Evolutionary conservation across 2,329 filamentous ascomycete genomes (phyloP), one percentile per base, ranked within the genome.

Genomic region (Leptographium procerum): DNA sequence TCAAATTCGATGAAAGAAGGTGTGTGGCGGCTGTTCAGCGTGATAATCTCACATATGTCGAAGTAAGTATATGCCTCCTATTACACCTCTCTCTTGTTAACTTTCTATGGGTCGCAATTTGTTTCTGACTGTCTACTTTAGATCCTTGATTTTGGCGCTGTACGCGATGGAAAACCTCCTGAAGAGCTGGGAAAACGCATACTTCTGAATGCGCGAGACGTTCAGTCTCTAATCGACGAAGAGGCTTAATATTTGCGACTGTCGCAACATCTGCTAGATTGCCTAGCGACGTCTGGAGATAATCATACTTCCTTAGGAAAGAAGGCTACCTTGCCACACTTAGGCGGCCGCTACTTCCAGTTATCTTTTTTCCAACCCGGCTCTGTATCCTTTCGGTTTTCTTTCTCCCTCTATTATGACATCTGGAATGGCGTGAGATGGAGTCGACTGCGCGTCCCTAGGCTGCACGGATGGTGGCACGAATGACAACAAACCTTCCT

Each of bases 11-110:
- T 67, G 90, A 95, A 69, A 82, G 94, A 64, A 83, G 92, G 70
- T 99, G 94, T 70, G 94, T 99, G 59, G 94, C 94, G 60, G 94
- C 94, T 51, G 94, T 99, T 59, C 94, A 99, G 76, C 83, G 94
- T 58, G 90, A 96, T 64, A 86, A 85, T 66, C 74, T 96, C 66
- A 99, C 94, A 24, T 99, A 95, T 71, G 91, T 99, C 60, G 94
- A 99, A 83, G 94, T 96, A 71, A 75, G 84, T 31, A 40, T 47
- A n/a, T 43, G 40, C 14, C 34, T 2, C 4, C 19, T 24, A 73
- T 33, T 55, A 40, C 34, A 45, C 51, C 36, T n/a, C 6, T n/a
- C 1, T 53, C 34, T 24, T n/a, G n/a, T n/a, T n/a, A n/a, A n/a
- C n/a, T 2, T 28, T 22, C 52, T 55, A 56, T 62, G 59, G 10